phyloP scores from a whole-genome alignment of 768 basidiomycete genomes.

The Neoboletus brunneissimus region DNA sequence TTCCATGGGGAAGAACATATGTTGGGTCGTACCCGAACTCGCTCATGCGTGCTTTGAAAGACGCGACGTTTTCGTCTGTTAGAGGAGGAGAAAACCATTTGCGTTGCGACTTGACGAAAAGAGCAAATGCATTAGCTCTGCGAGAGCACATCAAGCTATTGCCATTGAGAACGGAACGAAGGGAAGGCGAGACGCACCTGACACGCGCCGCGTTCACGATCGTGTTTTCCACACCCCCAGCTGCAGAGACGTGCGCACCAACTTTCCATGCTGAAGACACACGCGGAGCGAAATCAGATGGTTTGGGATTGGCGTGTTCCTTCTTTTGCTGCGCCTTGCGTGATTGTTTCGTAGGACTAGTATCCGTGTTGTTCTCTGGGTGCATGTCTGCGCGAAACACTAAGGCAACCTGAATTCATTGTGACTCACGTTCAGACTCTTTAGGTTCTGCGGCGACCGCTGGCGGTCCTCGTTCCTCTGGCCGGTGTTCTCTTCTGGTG shows the following conservation, averaged over 20 bases:
- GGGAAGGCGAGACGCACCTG: constrained; percentile 42
- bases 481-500: background rate
- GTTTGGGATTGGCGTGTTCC: constrained; percentile 7
- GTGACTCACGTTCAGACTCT: constrained; percentile 11
- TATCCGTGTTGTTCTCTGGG: background rate
- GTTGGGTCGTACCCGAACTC: constrained; percentile 57
- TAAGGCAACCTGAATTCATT: background rate
- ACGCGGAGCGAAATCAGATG: constrained; percentile 32
- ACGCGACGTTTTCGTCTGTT: constrained; percentile 45
- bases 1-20: constrained; percentile 80
- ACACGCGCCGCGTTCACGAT: constrained; percentile 67
- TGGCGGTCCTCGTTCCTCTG: background rate
- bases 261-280: constrained; percentile 56
- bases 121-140: constrained; percentile 79
- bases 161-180: background rate
- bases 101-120: constrained; percentile 82
- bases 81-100: constrained; percentile 73
- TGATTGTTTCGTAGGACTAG: background rate
- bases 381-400: background rate
- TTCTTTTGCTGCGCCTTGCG: constrained; percentile 13
- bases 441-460: background rate
- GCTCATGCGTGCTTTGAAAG: constrained; percentile 61
- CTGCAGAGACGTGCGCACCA: constrained; percentile 81
- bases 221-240: constrained; percentile 76
- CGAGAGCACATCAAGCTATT: background rate